Base-by-base conservation (phyloP, 495 filamentous ascomycete genomes). In the Penicillium alfredii region DNA sequence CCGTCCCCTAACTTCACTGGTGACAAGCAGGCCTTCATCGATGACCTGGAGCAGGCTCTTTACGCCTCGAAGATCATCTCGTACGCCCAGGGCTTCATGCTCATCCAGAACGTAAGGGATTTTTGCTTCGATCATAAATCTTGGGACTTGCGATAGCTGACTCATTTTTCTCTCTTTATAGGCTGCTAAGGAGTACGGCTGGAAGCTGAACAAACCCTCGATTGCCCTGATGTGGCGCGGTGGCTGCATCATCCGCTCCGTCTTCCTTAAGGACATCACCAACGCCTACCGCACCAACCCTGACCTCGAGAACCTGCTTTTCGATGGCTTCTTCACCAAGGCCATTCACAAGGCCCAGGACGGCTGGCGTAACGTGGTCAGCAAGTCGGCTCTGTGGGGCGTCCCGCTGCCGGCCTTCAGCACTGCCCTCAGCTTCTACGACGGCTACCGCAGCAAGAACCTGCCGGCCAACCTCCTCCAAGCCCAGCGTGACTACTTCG, bases 11-110 rank as follows among this genome's bases (percentile, higher is more conserved):
- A 80, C 39, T 97, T 96, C 70, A 72, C 78, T 27, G 92, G 89
- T 55, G 78, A 95, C 78, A 88, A 84, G 77, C 74, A 89, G 60
- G 73, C 85, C 62, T 92, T 96, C 78, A 74, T 98, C 52, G 86
- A 86, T 42, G 86, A 98, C 68, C 82, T 98, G 29, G 92, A 98
- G 73, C 92, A 98, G 75, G 92, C 92, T 42, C 80, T 98, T 39
- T 98, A 98, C 55, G 92, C 92, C 38, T 97, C 92, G 42, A 98
- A 98, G 82, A 97, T 98, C 55, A 96, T 98, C 68, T 98, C 92
- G 23, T 98, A 98, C 60, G 87, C 90, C 48, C 92, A 98, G 69
- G 92, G 92, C 60, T 98, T 98, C 77, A 98, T 98, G 93, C 79
- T 98, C 58, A 96, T 98, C 77, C 92, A 97, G 73, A 81, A 94